Evolutionary conservation across 2,329 filamentous ascomycete species (phyloP), one percentile per base, ranked within the genome.

Genomic region (Ceratocystis albifundus): DNA sequence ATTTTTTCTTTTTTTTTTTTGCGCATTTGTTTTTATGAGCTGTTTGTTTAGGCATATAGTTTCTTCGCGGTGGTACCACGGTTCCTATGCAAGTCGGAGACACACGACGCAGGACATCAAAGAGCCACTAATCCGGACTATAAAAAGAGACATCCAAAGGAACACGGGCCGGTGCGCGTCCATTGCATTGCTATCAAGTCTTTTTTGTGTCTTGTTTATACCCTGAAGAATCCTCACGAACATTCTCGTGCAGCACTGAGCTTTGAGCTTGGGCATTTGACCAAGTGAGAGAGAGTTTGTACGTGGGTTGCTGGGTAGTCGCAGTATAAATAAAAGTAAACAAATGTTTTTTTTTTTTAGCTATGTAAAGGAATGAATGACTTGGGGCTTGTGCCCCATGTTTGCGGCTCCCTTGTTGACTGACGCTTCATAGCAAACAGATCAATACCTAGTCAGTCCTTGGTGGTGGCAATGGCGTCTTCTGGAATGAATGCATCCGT

Each of bases 161-260:
- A 57, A 57, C 53, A 57, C 53, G 53, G 53, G 53, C 53, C 53
- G 12, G 53, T 6, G 28, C 12, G 53, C 12, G 53, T 57, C 4
- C 53, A 57, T 57, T 57, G 53, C 53, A 17, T 57, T 57, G 25
- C 28, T 57, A 17, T 30, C 30, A 7, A 7, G 15, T 30, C 12
- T 57, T 15, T 57, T 57, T 57, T 17, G 53, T 57, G n/a, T 57
- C 28, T 25, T 25, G 17, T 30, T 30, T 57, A 28, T 57, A 15
- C 20, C 53, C 32, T n/a, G 28, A n/a, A n/a, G 53, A 57, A 57
- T 57, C 53, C 53, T 57, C 12, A n/a, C 6, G 53, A 57, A 30
- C 53, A 57, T 57, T 57, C 53, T 57, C 53, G 53, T 25, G 5
- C 22, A 22, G n/a, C 48, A 53, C 3, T 53, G 48, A 53, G 48